Evolutionary conservation across 371 early-diverging fungal species (phyloP), one percentile per base, ranked within the genome.

Genomic region (Apophysomyces sp.): DNA sequence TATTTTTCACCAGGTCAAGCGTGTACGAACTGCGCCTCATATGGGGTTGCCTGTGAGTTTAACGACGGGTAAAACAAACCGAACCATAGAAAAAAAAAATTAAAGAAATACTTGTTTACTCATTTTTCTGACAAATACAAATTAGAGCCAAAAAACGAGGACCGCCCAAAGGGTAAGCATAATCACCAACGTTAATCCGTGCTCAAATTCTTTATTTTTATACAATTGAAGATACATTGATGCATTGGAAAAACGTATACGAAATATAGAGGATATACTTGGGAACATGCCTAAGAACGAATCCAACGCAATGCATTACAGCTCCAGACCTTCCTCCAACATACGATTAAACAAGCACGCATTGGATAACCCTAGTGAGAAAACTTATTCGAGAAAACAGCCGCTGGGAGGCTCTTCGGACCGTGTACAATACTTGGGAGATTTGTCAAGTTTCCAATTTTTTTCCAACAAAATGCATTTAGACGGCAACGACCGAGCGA

Each of bases 401-500:
- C 61, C 63, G 15, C 58, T 61, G 55, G 64, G 67, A 30, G 52
- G 66, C 15, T 66, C 65, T 5, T 70, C 74, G 1, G 74, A 80
- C 53, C 56, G 65, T 54, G 73, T 80, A 1, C 70, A 71, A 26
- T 80, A 75, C 49, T 40, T 80, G 12, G 81, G 81, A 2, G 81
- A 80, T 24, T 57, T 77, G 32, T 77, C 77, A 0, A 74, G 68
- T 28, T 67, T 77, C 34, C 75, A 77, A 24, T 67, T 80, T 49
- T 73, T 80, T 16, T 76, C 76, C 12, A 71, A 76, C 30, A 77
- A 77, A 55, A 67, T 80, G 3, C 67, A 61, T 6, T 40, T 80
- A 11, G 71, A 76, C 34, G 66, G 66, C 4, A 55, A 21, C 36
- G 58, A 29, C 16, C 44, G 30, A 2, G 59, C 13, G 41, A 70